Base-by-base conservation (phyloP, 2,329 filamentous ascomycete genomes). In the Ophioceras dolichostomum region DNA sequence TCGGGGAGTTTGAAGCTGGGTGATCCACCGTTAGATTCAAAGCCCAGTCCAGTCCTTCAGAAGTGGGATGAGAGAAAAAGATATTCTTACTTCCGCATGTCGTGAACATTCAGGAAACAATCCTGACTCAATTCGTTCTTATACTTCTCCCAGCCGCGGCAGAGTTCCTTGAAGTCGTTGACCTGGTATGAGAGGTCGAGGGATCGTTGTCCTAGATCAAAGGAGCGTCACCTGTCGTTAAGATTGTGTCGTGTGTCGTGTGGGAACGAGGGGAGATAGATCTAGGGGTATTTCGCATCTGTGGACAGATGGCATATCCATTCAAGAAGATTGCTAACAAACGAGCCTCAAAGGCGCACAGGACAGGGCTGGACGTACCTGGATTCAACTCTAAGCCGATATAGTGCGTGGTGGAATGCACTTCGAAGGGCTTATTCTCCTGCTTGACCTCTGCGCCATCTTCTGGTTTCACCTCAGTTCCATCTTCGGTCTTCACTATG, bases 391-490 rank as follows among this genome's bases (percentile, higher is more conserved):
- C 82, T 34, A 96, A 68, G 26, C 91, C 91, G 52, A 98, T 86
- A 54, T 96, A 98, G 57, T 88, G 89, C 1, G 88, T 95, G 18
- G 86, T 87, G 0, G 89, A 96, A 55, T 84, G 94, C 20, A 96
- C 64, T 39, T 67, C 64, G 31, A 56, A 46, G 30, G 50, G 39
- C n/a, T 39, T 33, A 26, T 52, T 48, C 30, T 53, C 51, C 13
- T 48, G 34, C 36, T 47, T 50, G 39, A 45, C 36, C 10, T 39
- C 29, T 19, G 9, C 33, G 17, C 37, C 39, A 13, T 38, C 40
- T 19, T 33, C 38, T 9, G 44, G 40, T 9, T 37, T 37, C 14
- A 32, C 17, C 35, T 35, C 33, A 34, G 24, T 19, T 17, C 39
- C 36, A 20, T 44, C 32, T 26, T 45, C 43, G 12, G 8, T 18